Conservation (phyloP, 768 basidiomycete species). For the Suillus tomentosus region DNA sequence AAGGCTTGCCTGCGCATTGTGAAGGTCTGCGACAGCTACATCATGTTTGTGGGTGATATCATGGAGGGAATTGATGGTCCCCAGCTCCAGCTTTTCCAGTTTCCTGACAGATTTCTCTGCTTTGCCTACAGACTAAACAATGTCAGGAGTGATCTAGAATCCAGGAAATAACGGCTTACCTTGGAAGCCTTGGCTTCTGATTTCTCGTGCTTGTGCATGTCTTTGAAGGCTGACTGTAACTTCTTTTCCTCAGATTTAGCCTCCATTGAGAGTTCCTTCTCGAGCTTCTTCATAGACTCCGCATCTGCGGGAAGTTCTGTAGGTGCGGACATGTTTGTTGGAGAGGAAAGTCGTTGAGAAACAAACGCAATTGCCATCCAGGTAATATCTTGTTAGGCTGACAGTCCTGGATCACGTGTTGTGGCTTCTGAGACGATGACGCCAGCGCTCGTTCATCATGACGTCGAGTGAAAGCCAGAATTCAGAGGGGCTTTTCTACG, state of each 20-base stretch:
- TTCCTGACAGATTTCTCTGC: constrained; percentile 49
- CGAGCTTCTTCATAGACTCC: constrained; percentile 39
- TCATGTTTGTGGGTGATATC: constrained; percentile 57
- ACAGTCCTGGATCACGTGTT: too few species aligned
- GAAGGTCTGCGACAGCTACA: constrained; percentile 43
- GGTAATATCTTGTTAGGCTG: too few species aligned
- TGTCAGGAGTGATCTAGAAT: background rate
- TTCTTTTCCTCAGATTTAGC: constrained; percentile 51
- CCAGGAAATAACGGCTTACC: constrained; percentile 30
- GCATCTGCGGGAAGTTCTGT: constrained; percentile 22
- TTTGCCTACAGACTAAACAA: constrained; percentile 44
- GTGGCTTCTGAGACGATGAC: too few species aligned
- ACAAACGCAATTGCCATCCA: background rate
- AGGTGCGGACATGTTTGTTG: constrained; percentile 24
- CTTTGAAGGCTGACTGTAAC: constrained; percentile 55
- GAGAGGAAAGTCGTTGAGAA: constrained; percentile 8
- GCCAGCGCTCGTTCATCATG: too few species aligned
- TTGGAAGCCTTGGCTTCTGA: constrained; percentile 52
- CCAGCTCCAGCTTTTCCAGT: constrained; percentile 52
- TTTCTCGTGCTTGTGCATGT: constrained; percentile 56
- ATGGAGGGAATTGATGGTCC: constrained; percentile 50
- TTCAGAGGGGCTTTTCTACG: too few species aligned
- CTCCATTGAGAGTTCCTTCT: constrained; percentile 50
- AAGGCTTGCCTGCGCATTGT: constrained; percentile 45
- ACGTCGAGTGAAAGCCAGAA: too few species aligned